Conservation (phyloP, 768 basidiomycete genomes). For the Atractiella rhizophila region DNA sequence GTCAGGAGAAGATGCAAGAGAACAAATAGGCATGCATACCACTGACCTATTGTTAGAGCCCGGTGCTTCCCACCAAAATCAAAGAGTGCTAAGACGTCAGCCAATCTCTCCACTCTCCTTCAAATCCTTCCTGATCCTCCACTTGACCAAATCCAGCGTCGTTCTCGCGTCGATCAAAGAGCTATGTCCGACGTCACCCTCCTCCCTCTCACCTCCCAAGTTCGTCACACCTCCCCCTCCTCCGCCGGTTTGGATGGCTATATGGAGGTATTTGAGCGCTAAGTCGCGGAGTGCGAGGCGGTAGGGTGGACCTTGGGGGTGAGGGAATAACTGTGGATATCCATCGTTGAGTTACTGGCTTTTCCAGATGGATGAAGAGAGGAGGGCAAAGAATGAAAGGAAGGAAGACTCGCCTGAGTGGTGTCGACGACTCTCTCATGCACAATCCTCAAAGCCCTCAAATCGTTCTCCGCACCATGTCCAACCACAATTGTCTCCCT, state of each 20-base stretch:
- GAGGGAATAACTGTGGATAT: conserved; percentile 42
- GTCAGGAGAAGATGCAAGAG: too few species aligned
- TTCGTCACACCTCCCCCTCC: too few species aligned
- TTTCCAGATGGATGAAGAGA: neutral
- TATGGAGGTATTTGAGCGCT: conserved; percentile 51
- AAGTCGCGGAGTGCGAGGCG: conserved; percentile 56
- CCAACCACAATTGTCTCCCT: neutral
- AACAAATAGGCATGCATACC: too few species aligned
- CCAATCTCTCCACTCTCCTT: too few species aligned
- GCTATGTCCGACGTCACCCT: too few species aligned
- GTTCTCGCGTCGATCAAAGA: too few species aligned
- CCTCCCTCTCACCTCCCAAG: too few species aligned
- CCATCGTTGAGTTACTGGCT: neutral
- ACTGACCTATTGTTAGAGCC: too few species aligned
- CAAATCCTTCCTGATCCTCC: too few species aligned
- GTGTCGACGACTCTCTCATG: conserved; percentile 72
- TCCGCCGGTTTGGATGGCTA: conserved; percentile 66
- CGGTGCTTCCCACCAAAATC: too few species aligned
- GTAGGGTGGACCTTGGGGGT: conserved; percentile 47
- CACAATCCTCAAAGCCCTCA: conserved; percentile 65
- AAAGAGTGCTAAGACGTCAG: too few species aligned
- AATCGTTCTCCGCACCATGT: conserved; percentile 75
- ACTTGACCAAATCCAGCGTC: too few species aligned
- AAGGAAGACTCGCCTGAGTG: conserved; percentile 25
- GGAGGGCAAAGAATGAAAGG: neutral